Evolutionary conservation across 345 rosid genomes (phyloP).

Genomic region (Eucalyptus marginata): DNA sequence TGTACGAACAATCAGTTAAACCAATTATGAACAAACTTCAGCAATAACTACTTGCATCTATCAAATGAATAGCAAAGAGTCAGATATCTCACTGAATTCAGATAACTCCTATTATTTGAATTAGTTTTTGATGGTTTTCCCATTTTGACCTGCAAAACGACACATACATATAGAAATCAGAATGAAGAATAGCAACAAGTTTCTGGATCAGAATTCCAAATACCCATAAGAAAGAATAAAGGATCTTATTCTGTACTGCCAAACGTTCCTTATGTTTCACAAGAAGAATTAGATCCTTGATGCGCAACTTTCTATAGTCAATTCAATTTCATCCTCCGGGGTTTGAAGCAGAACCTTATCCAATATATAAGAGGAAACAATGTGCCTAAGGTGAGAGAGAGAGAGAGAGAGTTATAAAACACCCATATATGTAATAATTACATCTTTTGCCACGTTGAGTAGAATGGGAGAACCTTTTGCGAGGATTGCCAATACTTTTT

Average conservation of each 20-base stretch:
- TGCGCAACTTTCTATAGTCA: constrained; percentile 30
- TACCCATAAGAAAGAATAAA: neutral
- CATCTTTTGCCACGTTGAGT: constrained; percentile 45
- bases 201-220: too few relatives aligned
- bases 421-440: constrained; percentile 5
- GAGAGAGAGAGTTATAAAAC: neutral
- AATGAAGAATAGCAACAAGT: too few relatives aligned
- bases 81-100: neutral
- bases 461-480: constrained; percentile 65
- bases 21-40: neutral
- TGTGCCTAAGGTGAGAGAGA: neutral
- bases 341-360: constrained; percentile 48
- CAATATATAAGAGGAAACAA: constrained; percentile 16
- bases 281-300: constrained; percentile 57
- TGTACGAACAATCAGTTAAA: too few relatives aligned
- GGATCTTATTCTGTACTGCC: constrained; percentile 23
- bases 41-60: too few relatives aligned
- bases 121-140: constrained; percentile 16
- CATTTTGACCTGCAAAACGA: constrained; percentile 39
- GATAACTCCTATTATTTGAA: constrained; percentile 34
- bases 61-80: neutral
- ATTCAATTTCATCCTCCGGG: constrained; percentile 50
- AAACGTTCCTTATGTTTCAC: constrained; percentile 38
- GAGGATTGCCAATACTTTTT: constrained; percentile 16
- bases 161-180: neutral